Evolutionary conservation across 306 rosid species (phyloP).

Genomic region (Albizia julibrissin): DNA sequence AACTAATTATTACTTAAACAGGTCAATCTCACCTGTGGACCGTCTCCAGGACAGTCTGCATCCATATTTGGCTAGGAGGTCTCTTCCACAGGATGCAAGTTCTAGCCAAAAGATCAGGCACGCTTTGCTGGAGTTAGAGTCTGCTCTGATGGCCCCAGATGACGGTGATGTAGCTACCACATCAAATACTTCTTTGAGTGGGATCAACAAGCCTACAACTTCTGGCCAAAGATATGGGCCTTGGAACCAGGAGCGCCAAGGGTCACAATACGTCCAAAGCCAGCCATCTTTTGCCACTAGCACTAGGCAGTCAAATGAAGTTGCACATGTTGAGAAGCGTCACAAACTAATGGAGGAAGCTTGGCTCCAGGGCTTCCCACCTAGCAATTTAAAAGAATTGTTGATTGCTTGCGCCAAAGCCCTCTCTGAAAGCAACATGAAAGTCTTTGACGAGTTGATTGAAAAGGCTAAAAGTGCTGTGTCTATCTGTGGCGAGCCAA

Average conservation of each 20-base stretch:
- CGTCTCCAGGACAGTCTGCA: constrained; percentile 37
- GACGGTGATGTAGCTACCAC: constrained; percentile 47
- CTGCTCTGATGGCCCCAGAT: constrained; percentile 85
- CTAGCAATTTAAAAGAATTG: constrained; percentile 61
- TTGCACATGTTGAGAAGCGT: constrained; percentile 54
- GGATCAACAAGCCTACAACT: constrained; percentile 36
- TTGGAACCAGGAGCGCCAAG: constrained; percentile 53
- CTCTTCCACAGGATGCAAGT: constrained; percentile 46
- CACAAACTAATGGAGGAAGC: constrained; percentile 61
- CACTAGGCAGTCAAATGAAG: constrained; percentile 46
- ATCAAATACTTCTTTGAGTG: constrained; percentile 46
- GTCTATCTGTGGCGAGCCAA: constrained; percentile 85
- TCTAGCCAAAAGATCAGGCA: constrained; percentile 46
- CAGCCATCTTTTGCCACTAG: constrained; percentile 46
- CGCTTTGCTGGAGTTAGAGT: constrained; percentile 70
- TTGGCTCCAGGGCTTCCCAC: constrained; percentile 45
- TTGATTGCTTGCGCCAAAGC: constrained; percentile 84
- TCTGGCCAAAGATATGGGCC: constrained; percentile 46
- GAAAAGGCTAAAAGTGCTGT: constrained; percentile 63
- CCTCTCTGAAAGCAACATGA: constrained; percentile 53
- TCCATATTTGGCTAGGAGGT: constrained; percentile 43
- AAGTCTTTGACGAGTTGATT: constrained; percentile 55
- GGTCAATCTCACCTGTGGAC: constrained; percentile 44
- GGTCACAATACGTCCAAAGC: constrained; percentile 41
- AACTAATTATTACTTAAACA: constrained; percentile 44